These are phyloP conservation scores for Neurospora crassa DNA, from an alignment of 2,329 filamentous ascomycete genomes.

Conservation along the genomic window DNA sequence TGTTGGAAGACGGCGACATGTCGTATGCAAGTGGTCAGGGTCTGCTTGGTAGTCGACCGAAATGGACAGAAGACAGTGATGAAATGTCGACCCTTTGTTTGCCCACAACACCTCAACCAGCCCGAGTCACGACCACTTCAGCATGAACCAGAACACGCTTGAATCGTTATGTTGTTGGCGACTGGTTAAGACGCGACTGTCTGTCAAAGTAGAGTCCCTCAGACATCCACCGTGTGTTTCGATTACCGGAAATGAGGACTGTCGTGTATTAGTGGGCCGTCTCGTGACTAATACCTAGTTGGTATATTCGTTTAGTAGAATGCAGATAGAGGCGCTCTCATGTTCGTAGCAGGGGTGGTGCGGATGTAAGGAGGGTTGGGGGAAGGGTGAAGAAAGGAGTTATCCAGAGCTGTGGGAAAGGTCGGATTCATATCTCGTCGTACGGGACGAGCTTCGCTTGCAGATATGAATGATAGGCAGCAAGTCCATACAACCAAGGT, in stretches of 20 bases:
- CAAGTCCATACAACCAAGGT: neutral
- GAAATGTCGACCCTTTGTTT: neutral
- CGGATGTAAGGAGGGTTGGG: constrained; percentile 2
- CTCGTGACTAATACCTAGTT: neutral
- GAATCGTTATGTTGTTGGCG: neutral
- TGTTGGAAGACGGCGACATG: constrained; percentile 46
- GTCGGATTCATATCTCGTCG: constrained; percentile 18
- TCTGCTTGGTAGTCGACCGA: neutral
- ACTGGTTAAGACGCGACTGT: neutral
- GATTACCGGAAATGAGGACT: neutral
- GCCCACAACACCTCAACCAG: neutral
- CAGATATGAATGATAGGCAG: neutral
- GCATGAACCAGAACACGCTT: neutral
- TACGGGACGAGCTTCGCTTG: constrained; percentile 8
- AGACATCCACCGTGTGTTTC: neutral
- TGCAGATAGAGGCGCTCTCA: neutral
- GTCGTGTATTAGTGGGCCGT: neutral
- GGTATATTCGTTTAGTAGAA: neutral
- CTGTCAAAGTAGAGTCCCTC: neutral
- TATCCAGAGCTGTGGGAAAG: constrained; percentile 17
- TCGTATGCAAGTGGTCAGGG: constrained; percentile 6
- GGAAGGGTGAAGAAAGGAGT: constrained; percentile 10
- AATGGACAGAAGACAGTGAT: neutral
- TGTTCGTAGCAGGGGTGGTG: neutral
- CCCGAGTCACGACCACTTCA: neutral